Percentiles rank a stretch among this genome's conserved stretches.
phyloP scores from a whole-genome alignment of 768 basidiomycete species.

The Amanita inopinata region DNA sequence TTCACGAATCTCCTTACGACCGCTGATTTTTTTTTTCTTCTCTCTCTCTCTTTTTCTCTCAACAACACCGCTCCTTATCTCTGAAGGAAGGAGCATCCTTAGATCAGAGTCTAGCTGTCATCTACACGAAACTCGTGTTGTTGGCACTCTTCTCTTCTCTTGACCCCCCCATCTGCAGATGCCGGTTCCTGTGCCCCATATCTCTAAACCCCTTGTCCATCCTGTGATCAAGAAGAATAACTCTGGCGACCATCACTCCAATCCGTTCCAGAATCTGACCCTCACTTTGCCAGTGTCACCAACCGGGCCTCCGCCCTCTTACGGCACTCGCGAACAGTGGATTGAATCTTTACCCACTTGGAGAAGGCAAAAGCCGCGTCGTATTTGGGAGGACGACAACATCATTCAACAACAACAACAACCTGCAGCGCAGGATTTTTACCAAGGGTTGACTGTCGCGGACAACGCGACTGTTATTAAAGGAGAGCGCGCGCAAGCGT shows the following conservation, averaged over 20 bases:
- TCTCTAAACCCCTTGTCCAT: constrained; percentile 49
- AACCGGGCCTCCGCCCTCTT: constrained; percentile 51
- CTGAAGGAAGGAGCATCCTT: constrained; percentile 30
- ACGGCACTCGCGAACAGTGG: constrained; percentile 65
- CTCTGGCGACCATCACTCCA: constrained; percentile 33
- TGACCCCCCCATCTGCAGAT: constrained; percentile 50
- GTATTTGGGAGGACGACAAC: constrained; percentile 53
- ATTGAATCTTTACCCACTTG: constrained; percentile 61
- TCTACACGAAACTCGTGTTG: constrained; percentile 32
- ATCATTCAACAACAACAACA: constrained; percentile 17
- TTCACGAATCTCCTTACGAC: constrained; percentile 76
- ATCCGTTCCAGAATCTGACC: constrained; percentile 44
- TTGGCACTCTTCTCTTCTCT: constrained; percentile 33
- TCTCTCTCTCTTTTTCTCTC: constrained; percentile 21
- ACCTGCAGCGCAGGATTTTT: constrained; percentile 48
- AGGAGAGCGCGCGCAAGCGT: constrained; percentile 78
- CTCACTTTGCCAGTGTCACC: constrained; percentile 52
- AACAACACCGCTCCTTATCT: constrained; percentile 13
- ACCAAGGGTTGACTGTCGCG: constrained; percentile 65
- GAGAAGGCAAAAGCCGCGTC: constrained; percentile 58
- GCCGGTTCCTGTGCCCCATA: constrained; percentile 77
- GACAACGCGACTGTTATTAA: constrained; percentile 75
- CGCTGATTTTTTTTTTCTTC: constrained; percentile 27
- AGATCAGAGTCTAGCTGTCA: constrained; percentile 33
- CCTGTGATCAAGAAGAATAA: constrained; percentile 52